Evolutionary conservation across 768 basidiomycete genomes (phyloP), one percentile per base, ranked within the genome.

Genomic region (Leccinum disarticulatum): DNA sequence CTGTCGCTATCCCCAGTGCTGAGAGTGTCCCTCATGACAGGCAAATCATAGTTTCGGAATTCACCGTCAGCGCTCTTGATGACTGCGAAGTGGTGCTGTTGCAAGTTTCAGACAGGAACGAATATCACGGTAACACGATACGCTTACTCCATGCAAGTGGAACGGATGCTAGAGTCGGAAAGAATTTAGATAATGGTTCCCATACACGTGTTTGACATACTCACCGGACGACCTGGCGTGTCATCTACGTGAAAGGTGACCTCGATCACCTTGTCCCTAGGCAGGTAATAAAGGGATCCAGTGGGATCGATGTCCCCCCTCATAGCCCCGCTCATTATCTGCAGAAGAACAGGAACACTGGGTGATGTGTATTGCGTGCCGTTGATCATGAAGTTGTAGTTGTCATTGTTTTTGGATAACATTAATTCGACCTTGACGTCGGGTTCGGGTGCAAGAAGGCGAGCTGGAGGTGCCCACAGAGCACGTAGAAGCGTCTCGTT

Each of bases 1-100:
- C 74, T 74, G 59, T 79, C 79, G 2, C 65, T 68, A 5, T 68
- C 17, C 33, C 27, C 63, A 68, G 67, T 65, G 53, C 36, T 68
- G n/a, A 84, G 77, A 1, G 82, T 83, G 65, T 87, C 86, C 52
- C 84, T 74, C 52, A 74, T 73, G 60, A 81, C 79, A 0, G 86
- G 85, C 66, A 84, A 83, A 22, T 55, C 57, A 31, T 69, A 80
- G 60, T 82, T 81, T 56, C 74, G 75, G 0, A 54, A 56, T 0
- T 60, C 56, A 59, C 68, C 75, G 6, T 76, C 76, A 6, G 77
- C 78, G 56, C 75, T 79, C n/a, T 76, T 70, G 38, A 81, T 68
- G 28, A 81, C 79, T 22, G 65, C 68, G 58, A 81, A 80, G 1
- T 70, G 38, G 56, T 81, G 80, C 77, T 80, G 46, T 54, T 11